A percentile compares a stretch with the other conserved stretches of the same genome.
Evolutionary conservation across 2,329 filamentous ascomycete genomes (phyloP).

Genomic region (Phaeosphaeria sp.): DNA sequence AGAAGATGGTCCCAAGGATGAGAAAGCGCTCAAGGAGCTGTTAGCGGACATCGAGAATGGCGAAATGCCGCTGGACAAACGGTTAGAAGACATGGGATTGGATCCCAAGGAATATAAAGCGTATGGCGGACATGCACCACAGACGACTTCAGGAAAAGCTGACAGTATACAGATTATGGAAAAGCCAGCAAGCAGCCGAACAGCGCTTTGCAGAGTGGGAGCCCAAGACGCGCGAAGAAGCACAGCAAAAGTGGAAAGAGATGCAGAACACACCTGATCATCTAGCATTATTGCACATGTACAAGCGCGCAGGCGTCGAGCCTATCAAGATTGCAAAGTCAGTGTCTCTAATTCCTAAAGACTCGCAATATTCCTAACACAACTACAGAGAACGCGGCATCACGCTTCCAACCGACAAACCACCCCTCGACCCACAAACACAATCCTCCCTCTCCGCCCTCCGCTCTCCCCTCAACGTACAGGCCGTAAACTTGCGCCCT

Average conservation of each 20-base stretch:
- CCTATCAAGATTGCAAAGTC: conserved; percentile 46
- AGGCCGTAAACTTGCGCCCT: conserved; percentile 85
- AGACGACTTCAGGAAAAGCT: conserved; percentile 7
- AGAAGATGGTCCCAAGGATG: conserved; percentile 10
- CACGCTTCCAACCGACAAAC: conserved; percentile 37
- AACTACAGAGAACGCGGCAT: conserved; percentile 38
- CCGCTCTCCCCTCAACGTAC: conserved; percentile 72
- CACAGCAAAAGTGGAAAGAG: conserved; percentile 36
- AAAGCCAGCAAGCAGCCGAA: conserved; percentile 31
- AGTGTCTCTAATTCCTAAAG: conserved; percentile 7
- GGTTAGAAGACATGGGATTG: conserved; percentile 35
- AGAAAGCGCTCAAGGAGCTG: conserved; percentile 19
- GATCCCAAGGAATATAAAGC: conserved; percentile 36
- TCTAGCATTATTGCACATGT: conserved; percentile 35
- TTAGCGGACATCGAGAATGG: conserved; percentile 28
- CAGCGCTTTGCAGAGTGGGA: conserved; percentile 26
- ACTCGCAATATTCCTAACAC: conserved; percentile 6
- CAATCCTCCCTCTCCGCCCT: conserved; percentile 40
- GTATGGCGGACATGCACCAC: conserved; percentile 18
- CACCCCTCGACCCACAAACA: conserved; percentile 36
- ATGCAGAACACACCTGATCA: conserved; percentile 41
- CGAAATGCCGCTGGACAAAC: conserved; percentile 32
- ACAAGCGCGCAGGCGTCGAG: conserved; percentile 41
- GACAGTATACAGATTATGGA: conserved; percentile 29
- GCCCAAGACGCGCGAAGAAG: conserved; percentile 40